phyloP scores from a whole-genome alignment of 768 basidiomycete genomes.

The Trametes cingulata region DNA sequence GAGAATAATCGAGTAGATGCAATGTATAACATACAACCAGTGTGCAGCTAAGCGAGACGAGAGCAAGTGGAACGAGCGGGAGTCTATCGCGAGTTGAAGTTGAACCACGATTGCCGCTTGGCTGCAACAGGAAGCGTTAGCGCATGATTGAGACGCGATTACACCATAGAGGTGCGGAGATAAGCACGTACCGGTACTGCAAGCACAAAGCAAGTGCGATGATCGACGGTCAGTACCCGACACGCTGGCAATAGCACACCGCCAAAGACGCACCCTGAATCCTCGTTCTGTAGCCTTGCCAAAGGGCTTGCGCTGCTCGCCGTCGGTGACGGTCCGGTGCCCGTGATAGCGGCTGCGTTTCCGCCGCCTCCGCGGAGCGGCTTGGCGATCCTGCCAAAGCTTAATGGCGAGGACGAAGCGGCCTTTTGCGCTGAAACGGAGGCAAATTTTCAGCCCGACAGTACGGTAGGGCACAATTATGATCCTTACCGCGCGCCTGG shows the following conservation, averaged over 20 bases:
- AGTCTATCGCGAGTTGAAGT: conserved; percentile 67
- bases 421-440: conserved; percentile 70
- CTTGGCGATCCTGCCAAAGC: conserved; percentile 95
- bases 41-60: conserved; percentile 25
- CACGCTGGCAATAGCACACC: neutral
- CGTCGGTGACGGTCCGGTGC: conserved; percentile 42
- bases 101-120: conserved; percentile 91
- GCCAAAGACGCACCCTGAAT: conserved; percentile 44
- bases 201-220: conserved; percentile 12
- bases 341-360: conserved; percentile 39
- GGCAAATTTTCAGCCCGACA: conserved; percentile 20
- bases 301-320: conserved; percentile 64
- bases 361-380: conserved; percentile 94
- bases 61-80: conserved; percentile 9
- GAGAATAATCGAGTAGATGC: conserved; percentile 30
- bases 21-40: conserved; percentile 32
- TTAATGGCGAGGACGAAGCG: conserved; percentile 66
- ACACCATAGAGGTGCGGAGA: neutral
- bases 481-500: conserved; percentile 77
- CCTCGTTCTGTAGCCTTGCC: conserved; percentile 77
- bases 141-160: conserved; percentile 4
- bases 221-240: neutral
- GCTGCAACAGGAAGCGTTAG: conserved; percentile 43
- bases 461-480: conserved; percentile 12
- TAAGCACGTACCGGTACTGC: conserved; percentile 20